Percentiles rank a stretch among this genome's conserved stretches.
Conservation (phyloP, 306 rosid species). For the Oemleria cerasiformis region DNA sequence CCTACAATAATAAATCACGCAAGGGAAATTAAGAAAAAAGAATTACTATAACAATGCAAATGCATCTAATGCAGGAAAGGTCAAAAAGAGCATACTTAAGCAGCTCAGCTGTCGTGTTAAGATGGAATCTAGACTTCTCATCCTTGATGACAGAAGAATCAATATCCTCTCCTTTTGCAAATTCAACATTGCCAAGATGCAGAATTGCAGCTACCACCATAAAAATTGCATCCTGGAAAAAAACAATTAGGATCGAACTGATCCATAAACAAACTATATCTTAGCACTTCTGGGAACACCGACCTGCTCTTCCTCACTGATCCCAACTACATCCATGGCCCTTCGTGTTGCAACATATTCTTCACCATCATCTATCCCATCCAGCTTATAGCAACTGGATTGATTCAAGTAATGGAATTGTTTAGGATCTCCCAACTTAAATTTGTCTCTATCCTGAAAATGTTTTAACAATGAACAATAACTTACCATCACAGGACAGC, state of each 20-base stretch:
- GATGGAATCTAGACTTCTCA: constrained; percentile 94
- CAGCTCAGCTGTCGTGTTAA: constrained; percentile 82
- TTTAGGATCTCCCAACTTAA: constrained; percentile 76
- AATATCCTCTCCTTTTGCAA: constrained; percentile 88
- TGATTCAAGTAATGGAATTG: constrained; percentile 94
- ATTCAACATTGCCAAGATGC: constrained; percentile 95
- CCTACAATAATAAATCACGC: constrained; percentile 34
- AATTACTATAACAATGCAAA: neutral
- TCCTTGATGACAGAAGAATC: constrained; percentile 96
- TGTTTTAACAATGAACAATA: constrained; percentile 12
- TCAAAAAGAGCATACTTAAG: constrained; percentile 53
- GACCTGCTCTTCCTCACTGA: constrained; percentile 96
- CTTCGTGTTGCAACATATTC: constrained; percentile 97
- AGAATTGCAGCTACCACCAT: constrained; percentile 93
- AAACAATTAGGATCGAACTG: constrained; percentile 23
- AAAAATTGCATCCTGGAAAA: constrained; percentile 86
- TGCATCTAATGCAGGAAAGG: constrained; percentile 24
- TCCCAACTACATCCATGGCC: constrained; percentile 99
- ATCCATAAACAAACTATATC: constrained; percentile 8
- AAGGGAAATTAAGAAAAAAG: constrained; percentile 7
- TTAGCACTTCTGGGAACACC: constrained; percentile 28
- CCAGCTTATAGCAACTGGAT: constrained; percentile 74
- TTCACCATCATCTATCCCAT: constrained; percentile 85
- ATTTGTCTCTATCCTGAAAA: constrained; percentile 77
- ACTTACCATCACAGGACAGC: constrained; percentile 9